Base-by-base conservation (phyloP, 2,329 filamentous ascomycete genomes). In the Cladosporium oxysporum region DNA sequence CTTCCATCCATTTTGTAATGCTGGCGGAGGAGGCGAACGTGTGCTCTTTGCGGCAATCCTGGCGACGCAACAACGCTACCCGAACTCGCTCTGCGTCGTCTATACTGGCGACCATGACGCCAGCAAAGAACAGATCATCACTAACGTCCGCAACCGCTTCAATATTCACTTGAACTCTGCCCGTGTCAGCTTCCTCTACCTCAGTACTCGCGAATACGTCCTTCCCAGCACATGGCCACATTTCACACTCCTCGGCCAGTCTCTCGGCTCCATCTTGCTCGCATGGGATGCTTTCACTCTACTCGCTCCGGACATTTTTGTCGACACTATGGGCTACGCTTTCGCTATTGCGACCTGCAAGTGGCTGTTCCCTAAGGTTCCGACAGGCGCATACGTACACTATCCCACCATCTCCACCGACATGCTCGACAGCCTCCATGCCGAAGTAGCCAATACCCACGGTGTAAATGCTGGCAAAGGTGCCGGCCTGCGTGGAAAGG, bases 1-100 rank as follows among this genome's bases (percentile, higher is more conserved):
- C 84, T 97, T 99, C 76, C 95, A 99, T 78, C 95, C 95, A 1
- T 99, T 97, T 78, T 98, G 95, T 79, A 98, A 99, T 81, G 95
- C 95, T 60, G 95, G 95, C 64, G 95, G 95, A 31, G 95, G 95
- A 67, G 95, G 95, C 69, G 95, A 99, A 80, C 86, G 95, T 77
- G 95, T 99, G 52, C 87, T 99, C 29, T 99, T 96, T 92, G 94
- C 93, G 65, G 95, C 95, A 12, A 91, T 99, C 67, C 88, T 92
- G 67, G 92, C 94, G 49, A 97, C 92, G 2, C 95, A 98, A 79
- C 86, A 89, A 73, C 87, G 90, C 70, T 97, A 92, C 88, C 95
- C 94, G 2, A 90, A 90, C 67, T 92, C 93, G 50, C 90, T 93
- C 74, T 96, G 93, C 73, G 87, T 95, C 16, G 91, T 99, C 41